Evolutionary conservation across 176 grass and related monocot species (phyloP), one percentile per base, ranked within the genome.

Genomic region (Ensete ventricosum): DNA sequence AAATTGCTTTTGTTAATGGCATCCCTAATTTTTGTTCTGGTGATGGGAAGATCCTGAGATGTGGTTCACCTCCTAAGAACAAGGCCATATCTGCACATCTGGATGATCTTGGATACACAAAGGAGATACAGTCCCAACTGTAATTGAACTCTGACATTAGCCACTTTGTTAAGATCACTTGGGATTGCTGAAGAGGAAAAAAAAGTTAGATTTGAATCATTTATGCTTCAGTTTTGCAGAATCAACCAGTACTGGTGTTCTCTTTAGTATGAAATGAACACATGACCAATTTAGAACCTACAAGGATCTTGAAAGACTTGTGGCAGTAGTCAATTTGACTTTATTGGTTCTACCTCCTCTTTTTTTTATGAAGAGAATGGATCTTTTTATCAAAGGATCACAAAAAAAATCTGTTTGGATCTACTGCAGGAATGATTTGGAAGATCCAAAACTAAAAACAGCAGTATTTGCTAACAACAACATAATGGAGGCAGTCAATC

Each of bases 101-200:
- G 8, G 95, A 94, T 11, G 95, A 86, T 75, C 82, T 99, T 51
- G 85, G 77, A 14, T 94, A 94, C 82, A 85, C 90, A 48, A 99
- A 91, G 82, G 86, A 88, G 81, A 98, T 94, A 88, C 95, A 94
- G 65, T 98, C 94, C 86, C 95, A 91, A 78, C 88, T 96, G 78
- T 92, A 83, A 80, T 13, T 24, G 12, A 72, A 14, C 24, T 14
- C 49, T 14, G 23, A 43, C n/a, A 48, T 7, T 68, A 43, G 2
- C 34, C 4, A 3, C 27, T 43, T 43, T 6, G 34, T 8, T 17
- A 60, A 16, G 22, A 67, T 17, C 25, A 1, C 10, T 67, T 48
- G 25, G 25, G 14, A 43, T 14, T 67, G 26, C 64, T 14, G 10
- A 43, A 67, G 23, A 67, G 62, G n/a, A 8, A 17, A 24, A 17